Evolutionary conservation across 2,329 filamentous ascomycete species (phyloP).

Genomic region (Cryphonectria naterciae): DNA sequence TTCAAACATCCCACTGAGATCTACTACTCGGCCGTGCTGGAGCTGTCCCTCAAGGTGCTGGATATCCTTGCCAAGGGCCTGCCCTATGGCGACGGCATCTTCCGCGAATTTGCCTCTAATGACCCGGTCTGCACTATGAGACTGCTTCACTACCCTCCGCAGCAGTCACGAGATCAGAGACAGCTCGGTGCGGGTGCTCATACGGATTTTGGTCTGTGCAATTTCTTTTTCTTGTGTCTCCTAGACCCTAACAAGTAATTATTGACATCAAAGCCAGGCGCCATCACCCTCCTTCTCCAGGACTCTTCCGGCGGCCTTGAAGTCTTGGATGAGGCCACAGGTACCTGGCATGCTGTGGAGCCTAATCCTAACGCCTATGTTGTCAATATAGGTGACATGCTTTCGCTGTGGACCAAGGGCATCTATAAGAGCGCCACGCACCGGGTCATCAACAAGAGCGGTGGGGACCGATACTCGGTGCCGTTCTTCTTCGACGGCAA

Average conservation of each 20-base stretch:
- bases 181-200: slow-evolving; percentile 50
- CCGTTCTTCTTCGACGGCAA: slow-evolving; percentile 62
- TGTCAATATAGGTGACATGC: slow-evolving; percentile 56
- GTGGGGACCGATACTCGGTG: slow-evolving; percentile 57
- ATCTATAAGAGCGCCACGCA: slow-evolving; percentile 58
- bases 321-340: slow-evolving; percentile 49
- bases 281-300: slow-evolving; percentile 59
- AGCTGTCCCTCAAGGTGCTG: slow-evolving; percentile 46
- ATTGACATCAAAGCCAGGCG: slow-evolving; percentile 32
- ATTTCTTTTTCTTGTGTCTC: background rate
- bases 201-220: slow-evolving; percentile 53
- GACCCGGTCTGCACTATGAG: slow-evolving; percentile 49
- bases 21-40: slow-evolving; percentile 46
- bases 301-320: slow-evolving; percentile 55
- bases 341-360: slow-evolving; percentile 49
- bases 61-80: slow-evolving; percentile 48
- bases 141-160: slow-evolving; percentile 54
- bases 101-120: slow-evolving; percentile 46
- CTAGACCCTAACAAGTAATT: background rate
- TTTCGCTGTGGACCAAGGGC: slow-evolving; percentile 55
- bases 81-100: slow-evolving; percentile 45
- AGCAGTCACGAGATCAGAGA: slow-evolving; percentile 38
- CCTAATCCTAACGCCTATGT: slow-evolving; percentile 52
- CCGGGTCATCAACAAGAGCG: slow-evolving; percentile 57
- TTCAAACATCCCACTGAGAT: slow-evolving; percentile 45